Base-by-base conservation (phyloP, 1,284 basidiomycete genomes). In the Inonotus obliquus region DNA sequence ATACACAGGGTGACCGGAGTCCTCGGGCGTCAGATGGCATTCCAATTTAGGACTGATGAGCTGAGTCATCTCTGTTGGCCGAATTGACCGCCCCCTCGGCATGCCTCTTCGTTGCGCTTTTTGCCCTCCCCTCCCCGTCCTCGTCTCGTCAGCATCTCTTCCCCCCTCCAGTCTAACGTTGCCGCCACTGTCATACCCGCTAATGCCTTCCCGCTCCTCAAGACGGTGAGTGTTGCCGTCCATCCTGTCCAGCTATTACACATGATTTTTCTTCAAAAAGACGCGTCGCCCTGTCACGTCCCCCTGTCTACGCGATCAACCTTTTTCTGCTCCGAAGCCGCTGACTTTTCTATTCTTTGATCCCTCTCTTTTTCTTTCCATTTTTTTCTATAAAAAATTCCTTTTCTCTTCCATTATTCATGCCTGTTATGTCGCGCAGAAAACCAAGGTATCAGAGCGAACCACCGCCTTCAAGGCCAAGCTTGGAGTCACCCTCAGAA, bases 311-410 rank as follows among this genome's bases (percentile, higher is more conserved):
- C 51, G 51, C 51, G 51, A 52, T 52, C 29, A 52, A 9, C 25
- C 35, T 58, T 60, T 54, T 60, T 60, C 53, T 55, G 51, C 60
- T 61, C 54, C 53, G 53, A 61, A 55, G 60, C 60, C 54, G 60
- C 53, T 61, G 60, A 55, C 53, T 55, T 61, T 55, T 51, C 21
- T 23, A 14, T 47, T 49, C 27, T 39, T 25, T 21, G 53, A 59
- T 53, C 39, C 13, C 48, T 37, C 41, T 32, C 32, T 49, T 37
- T 39, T 29, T 47, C 25, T 25, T 44, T 44, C 11, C n/a, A n/a
- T 14, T 21, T 44, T 21, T 17, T n/a, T n/a, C n/a, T n/a, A n/a
- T n/a, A n/a, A n/a, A n/a, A n/a, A 41, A 44, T 21, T 44, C 19
- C 14, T 56, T 39, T 41, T 23, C 17, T 25, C 23, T n/a, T 21